Evolutionary conservation across 2,329 filamentous ascomycete species (phyloP).

Genomic region (Elsinoe ampelina): DNA sequence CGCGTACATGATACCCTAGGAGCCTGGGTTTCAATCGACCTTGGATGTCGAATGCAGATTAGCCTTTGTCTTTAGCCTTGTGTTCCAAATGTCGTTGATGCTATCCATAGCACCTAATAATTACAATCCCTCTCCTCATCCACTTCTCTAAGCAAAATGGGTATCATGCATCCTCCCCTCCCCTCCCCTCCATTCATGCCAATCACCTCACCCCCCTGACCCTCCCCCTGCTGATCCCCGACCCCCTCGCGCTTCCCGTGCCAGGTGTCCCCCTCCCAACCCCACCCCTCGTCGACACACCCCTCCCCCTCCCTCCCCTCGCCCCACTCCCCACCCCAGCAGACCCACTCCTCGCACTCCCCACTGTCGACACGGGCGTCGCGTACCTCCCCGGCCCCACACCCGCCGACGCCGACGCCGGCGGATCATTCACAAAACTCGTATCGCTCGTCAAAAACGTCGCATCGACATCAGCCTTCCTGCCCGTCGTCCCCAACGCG

Average conservation of each 20-base stretch:
- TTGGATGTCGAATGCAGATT: background rate
- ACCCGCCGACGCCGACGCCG: slow-evolving; percentile 30
- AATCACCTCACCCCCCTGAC: slow-evolving; percentile 25
- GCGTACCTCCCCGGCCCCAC: slow-evolving; percentile 39
- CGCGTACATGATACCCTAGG: slow-evolving; percentile 7
- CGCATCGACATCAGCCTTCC: slow-evolving; percentile 51
- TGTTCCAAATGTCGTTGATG: background rate
- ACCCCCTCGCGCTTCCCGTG: slow-evolving; percentile 24
- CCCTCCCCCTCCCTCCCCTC: slow-evolving; percentile 23
- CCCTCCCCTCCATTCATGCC: background rate
- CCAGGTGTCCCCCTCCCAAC: slow-evolving; percentile 5
- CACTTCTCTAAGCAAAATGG: background rate
- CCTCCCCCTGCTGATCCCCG: slow-evolving; percentile 23
- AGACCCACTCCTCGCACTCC: background rate
- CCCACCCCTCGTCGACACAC: slow-evolving; percentile 30
- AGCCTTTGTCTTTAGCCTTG: background rate
- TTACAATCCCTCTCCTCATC: background rate
- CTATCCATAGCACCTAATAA: background rate
- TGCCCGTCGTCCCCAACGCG: background rate
- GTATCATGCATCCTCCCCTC: background rate
- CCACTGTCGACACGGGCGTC: slow-evolving; percentile 23
- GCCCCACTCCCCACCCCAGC: background rate
- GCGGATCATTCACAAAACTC: slow-evolving; percentile 80
- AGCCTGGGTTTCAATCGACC: background rate
- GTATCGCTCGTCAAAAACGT: slow-evolving; percentile 93